Evolutionary conservation across 495 filamentous ascomycete genomes (phyloP), one percentile per base, ranked within the genome.

Genomic region (Aspergillus homomorphus): DNA sequence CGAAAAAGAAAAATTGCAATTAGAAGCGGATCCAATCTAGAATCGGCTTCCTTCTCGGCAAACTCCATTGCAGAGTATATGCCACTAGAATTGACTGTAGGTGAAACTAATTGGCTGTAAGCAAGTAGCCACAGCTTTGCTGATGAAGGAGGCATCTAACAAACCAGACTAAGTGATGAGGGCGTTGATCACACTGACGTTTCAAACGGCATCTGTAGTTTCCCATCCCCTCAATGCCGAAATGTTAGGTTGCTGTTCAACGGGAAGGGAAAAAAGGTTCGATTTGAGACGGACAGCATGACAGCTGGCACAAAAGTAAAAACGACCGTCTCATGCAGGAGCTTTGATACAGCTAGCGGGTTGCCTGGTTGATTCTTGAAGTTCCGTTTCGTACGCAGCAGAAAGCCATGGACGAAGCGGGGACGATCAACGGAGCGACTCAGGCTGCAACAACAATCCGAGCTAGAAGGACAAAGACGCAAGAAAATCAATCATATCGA

Each of bases 261-360:
- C 44, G 52, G 51, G 60, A 54, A 45, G 43, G 18, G 54, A 58
- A 57, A 58, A 64, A 63, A 58, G 61, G 65, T 67, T 65, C 64
- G 68, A 59, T 71, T 64, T 70, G 69, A 71, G 70, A 73, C 63
- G 57, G 70, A 72, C 63, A 56, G 60, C 58, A 63, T 69, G 74
- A 72, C 74, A 76, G 67, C 70, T 77, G 71, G 75, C 71, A 71
- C 60, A 59, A 65, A 56, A 51, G 59, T 54, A 51, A 65, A 58
- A 72, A 64, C 58, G 63, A 66, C 58, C 66, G 65, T 66, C 62
- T 64, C 59, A 72, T 75, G 73, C 75, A 77, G 63, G 72, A 72
- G 67, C 69, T 67, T 68, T 66, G 60, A 71, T 68, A 66, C 66
- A 67, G 51, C 50, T 56, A 55, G 58, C 53, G 58, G 38, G 46